Percentiles rank a stretch among this genome's conserved stretches.
phyloP scores from a whole-genome alignment of 2,329 filamentous ascomycete species.

The Tolypocladium paradoxum region DNA sequence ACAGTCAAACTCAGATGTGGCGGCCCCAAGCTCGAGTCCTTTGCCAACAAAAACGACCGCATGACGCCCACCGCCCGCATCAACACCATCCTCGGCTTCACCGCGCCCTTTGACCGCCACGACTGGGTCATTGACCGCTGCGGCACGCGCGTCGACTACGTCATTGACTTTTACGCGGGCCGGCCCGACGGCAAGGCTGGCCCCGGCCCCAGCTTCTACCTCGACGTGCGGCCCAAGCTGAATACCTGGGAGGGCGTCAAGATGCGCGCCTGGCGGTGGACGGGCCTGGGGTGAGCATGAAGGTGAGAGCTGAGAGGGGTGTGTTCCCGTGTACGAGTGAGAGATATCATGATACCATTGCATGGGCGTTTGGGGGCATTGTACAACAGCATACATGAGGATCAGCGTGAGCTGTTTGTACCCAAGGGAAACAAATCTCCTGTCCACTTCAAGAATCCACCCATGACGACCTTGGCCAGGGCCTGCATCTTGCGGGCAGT shows the following conservation, averaged over 20 bases:
- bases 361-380: not conserved
- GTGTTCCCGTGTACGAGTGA: not conserved
- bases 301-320: not conserved
- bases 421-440: not conserved
- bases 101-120: conserved; percentile 85
- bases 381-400: not conserved
- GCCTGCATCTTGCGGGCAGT: not conserved
- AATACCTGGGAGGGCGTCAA: conserved; percentile 58
- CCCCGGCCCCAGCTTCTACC: conserved; percentile 47
- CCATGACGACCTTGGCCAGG: not conserved
- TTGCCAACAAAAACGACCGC: conserved; percentile 58
- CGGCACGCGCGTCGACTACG: conserved; percentile 76
- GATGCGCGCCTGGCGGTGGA: conserved; percentile 46
- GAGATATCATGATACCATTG: not conserved
- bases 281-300: conserved; percentile 34
- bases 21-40: conserved; percentile 74
- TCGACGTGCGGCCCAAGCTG: conserved; percentile 58
- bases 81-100: conserved; percentile 80
- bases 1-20: conserved; percentile 34
- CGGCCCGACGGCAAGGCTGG: conserved; percentile 24
- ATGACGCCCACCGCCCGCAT: conserved; percentile 76
- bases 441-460: not conserved
- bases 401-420: not conserved
- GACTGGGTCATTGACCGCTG: conserved; percentile 96
- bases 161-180: conserved; percentile 96